Base-by-base conservation (phyloP, 2,329 filamentous ascomycete species). In the Trichoderma polysporum region DNA sequence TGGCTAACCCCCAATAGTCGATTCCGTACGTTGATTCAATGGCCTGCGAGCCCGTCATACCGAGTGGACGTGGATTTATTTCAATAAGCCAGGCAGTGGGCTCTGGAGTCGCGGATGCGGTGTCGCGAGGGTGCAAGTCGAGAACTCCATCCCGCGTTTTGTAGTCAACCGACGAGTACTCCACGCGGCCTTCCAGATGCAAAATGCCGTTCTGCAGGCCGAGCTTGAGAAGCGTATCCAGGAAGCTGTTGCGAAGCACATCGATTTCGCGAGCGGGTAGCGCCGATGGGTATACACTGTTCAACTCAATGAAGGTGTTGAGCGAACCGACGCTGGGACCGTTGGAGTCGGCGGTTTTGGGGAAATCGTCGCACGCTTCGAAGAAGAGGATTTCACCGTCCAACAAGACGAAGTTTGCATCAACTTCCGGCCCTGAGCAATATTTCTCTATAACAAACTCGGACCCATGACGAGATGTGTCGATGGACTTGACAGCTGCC, bases 361-460 rank as follows among this genome's bases (percentile, higher is more conserved):
- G 70, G 22, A 70, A 62, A 33, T 71, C 70, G 13, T 71, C 70
- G 27, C 63, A 67, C n/a, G 67, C 57, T 50, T 72, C 71, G 25
- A 66, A 71, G 58, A 72, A 73, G 29, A 71, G 66, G 12, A 73
- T 33, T 49, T 73, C 31, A 0, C 71, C 71, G 37, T 73, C 68
- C 9, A 49, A 37, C 17, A 73, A 63, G 15, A 72, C 70, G 27
- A 73, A 63, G 66, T 73, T 73, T 25, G 58, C 66, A 45, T 73
- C 71, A 1, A 72, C 52, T 58, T 73, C 71, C n/a, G 71, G 71
- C 2, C 71, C 71, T 3, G 68, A 66, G 33, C 66, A 56, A 33
- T 72, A 73, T n/a, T 66, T 33, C 45, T 73, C 71, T 19, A 73
- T 67, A 3, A 73, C 66, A 47, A 69, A 56, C 22, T 66, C 63